Evolutionary conservation across 1,139 yeast genomes (phyloP), one percentile per base, ranked within the genome.

Genomic region (Meyerozyma athensensis): DNA sequence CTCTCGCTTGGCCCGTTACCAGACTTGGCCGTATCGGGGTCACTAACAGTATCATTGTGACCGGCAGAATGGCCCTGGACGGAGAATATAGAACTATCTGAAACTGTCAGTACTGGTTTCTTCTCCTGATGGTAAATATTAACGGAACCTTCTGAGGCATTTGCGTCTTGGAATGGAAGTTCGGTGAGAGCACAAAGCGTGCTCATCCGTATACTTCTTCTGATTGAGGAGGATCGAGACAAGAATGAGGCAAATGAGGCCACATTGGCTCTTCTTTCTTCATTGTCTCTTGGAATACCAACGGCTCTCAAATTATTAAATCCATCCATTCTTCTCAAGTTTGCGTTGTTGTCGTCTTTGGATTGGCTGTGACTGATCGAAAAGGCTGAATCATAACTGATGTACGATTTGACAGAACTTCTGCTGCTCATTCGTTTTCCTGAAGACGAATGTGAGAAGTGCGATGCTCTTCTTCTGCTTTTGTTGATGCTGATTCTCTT

Each of bases 351-450:
- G 13, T 37, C 33, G 17, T 41, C 43, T 3, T 40, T 43, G 7
- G 50, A 45, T 16, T 66, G 56, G 2, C 52, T 57, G 36, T 61
- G 56, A 6, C 65, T 56, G 9, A 59, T 49, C 1, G 80, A 74
- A 38, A 72, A 63, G 4, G 74, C 79, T 1, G 81, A 74, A 49
- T 77, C 81, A 44, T 77, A 77, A 42, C 79, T 74, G 32, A 76
- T 43, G 45, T 77, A 77, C 1, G 81, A 76, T 45, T 68, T 71
- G 2, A 55, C 48, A 1, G 80, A 73, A 33, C 67, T 67, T 39
- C 68, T 48, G 40, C 48, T 59, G 39, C 32, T 28, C n/a, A 17
- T 8, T 17, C 26, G 35, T 41, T 8, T 36, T 40, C 22, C 20
- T 30, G 19, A 38, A 17, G 33, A 39, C 38, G 19, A 41, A 34